A percentile compares a stretch with the other conserved stretches of the same genome.
Conservation (phyloP, 2,329 filamentous ascomycete species). For the Cordyceps tenuipes region DNA sequence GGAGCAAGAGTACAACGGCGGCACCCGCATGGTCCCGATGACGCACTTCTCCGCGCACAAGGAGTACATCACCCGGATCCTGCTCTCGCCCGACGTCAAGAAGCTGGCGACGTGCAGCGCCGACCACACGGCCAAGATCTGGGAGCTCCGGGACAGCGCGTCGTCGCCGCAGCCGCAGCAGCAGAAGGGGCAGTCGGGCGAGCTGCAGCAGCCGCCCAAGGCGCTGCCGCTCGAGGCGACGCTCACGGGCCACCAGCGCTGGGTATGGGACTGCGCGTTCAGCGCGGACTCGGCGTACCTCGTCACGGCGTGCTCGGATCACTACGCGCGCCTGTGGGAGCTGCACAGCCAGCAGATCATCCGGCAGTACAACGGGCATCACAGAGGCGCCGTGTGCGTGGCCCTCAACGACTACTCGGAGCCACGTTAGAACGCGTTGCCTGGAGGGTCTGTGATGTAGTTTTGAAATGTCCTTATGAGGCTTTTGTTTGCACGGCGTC, state of each 20-base stretch:
- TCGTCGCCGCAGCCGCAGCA: constrained; percentile 25
- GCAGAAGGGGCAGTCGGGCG: constrained; percentile 12
- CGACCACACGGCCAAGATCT: constrained; percentile 91
- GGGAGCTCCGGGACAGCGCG: constrained; percentile 74
- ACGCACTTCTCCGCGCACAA: constrained; percentile 86
- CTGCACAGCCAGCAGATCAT: constrained; percentile 80
- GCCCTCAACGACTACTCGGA: constrained; percentile 81
- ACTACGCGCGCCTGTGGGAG: constrained; percentile 90
- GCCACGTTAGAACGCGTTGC: constrained; percentile 28
- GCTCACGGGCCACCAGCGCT: constrained; percentile 81
- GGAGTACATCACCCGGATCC: constrained; percentile 85
- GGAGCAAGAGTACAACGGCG: constrained; percentile 70
- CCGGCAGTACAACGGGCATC: constrained; percentile 90
- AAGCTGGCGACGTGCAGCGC: constrained; percentile 90
- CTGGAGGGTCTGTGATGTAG: background rate
- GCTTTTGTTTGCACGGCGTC: background rate
- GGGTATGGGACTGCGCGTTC: constrained; percentile 97
- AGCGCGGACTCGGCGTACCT: constrained; percentile 88
- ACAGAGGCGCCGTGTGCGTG: constrained; percentile 84
- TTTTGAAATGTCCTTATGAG: background rate
- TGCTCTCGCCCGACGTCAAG: constrained; percentile 87
- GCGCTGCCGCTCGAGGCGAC: constrained; percentile 78
- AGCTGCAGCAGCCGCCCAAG: constrained; percentile 31
- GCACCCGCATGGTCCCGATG: constrained; percentile 76
- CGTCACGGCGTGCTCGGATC: constrained; percentile 87